Evolutionary conservation across 768 basidiomycete genomes (phyloP), one percentile per base, ranked within the genome.

Genomic region (Hypholoma sublateritium): DNA sequence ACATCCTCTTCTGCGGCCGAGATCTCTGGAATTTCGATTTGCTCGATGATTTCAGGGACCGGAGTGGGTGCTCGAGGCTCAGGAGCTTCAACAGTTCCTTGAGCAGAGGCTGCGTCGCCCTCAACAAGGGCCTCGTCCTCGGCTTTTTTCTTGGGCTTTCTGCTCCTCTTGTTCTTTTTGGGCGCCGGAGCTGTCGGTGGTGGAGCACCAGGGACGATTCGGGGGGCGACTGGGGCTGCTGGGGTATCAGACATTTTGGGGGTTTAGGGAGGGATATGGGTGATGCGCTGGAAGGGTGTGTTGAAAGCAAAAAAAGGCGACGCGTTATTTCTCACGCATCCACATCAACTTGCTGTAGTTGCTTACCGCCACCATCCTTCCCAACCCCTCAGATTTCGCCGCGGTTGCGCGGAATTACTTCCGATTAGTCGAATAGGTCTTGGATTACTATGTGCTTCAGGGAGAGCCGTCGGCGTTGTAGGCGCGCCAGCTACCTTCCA

Each of bases 181-280:
- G 87, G 79, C 3, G 74, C 58, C 0, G 84, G 74, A 4, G n/a
- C 25, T 28, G 78, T 62, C 42, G 85, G 83, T 0, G 86, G 85
- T 53, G 86, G 89, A 12, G 91, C 91, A 45, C 91, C 91, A 22
- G 91, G 91, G 56, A 93, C 79, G 59, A 89, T 67, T 55, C 91
- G 87, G 34, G 73, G 70, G 47, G 70, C 64, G 49, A 69, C 28
- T 32, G 28, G 57, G 45, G 70, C 22, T 68, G 25, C 22, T 13
- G 46, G 46, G 46, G 24, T 25, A 47, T 77, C 75, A 59, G 74
- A 65, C 74, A 77, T 77, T 71, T 68, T 74, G 59, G 53, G 34
- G 47, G 37, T 44, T 55, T n/a, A 55, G 62, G 42, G 35, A 35
- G 61, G 58, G 37, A 54, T 60, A 42, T 44, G 56, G n/a, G 58